Conservation (phyloP, 768 basidiomycete genomes). For the Leccinum longicurvipes region DNA sequence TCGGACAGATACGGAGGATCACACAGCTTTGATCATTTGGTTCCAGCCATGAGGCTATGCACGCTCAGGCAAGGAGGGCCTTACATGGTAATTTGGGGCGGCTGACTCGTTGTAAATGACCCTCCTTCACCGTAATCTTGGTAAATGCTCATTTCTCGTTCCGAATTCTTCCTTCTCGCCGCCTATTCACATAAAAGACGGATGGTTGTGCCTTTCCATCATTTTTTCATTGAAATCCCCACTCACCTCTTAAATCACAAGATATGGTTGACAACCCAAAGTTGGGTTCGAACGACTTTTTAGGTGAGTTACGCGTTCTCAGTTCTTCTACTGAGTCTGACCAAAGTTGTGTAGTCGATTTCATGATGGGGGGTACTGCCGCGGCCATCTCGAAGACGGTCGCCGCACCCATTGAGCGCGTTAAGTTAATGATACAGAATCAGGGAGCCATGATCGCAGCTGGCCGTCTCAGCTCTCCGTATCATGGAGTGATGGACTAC, state of each 20-base stretch:
- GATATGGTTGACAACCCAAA: conserved; percentile 9
- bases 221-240: conserved; percentile 11
- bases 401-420: conserved; percentile 40
- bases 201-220: neutral
- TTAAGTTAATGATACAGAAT: conserved; percentile 40
- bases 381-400: conserved; percentile 37
- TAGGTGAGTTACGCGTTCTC: conserved; percentile 7
- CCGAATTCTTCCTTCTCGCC: conserved; percentile 16
- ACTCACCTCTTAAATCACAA: conserved; percentile 10
- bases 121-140: neutral
- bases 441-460: conserved; percentile 36
- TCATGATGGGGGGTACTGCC: conserved; percentile 36
- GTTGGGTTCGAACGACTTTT: conserved; percentile 14
- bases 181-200: conserved; percentile 8
- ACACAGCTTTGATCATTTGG: neutral
- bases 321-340: conserved; percentile 1
- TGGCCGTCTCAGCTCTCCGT: conserved; percentile 37
- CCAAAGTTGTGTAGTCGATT: conserved; percentile 26
- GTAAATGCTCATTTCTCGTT: neutral
- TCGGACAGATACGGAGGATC: neutral
- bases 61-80: neutral
- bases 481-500: conserved; percentile 35
- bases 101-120: neutral
- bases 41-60: neutral
- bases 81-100: neutral